Evolutionary conservation across 495 filamentous ascomycete species (phyloP), one percentile per base, ranked within the genome.

Genomic region (Penicillium waksmanii): DNA sequence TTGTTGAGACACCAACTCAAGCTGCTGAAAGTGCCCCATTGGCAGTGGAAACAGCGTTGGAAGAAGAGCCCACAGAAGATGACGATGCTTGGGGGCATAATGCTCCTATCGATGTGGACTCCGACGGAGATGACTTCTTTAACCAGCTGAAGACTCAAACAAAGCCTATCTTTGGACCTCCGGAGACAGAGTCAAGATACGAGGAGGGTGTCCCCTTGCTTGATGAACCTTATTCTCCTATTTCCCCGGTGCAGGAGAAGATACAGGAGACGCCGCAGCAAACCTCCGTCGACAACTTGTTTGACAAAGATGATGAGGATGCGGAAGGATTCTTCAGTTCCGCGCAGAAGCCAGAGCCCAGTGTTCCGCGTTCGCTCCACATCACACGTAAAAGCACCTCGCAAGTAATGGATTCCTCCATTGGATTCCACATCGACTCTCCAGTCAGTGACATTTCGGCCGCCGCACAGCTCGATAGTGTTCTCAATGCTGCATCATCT

Each of bases 111-210:
- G 67, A 74, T 43, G 51, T 74, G 5, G 77, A 77, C 10, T 77
- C 76, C 2, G 78, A 80, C 21, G 73, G 68, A 3, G 77, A 77
- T 44, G 78, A 73, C 18, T 80, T 83, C 51, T 83, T 82, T 55
- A 68, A 77, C 38, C 79, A 83, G 62, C 63, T 81, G 31, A 80
- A 76, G 60, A 74, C 75, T 13, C 77, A 80, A 61, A 79, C 77
- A 7, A 80, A 79, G 49, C 75, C 78, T 10, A 80, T 80, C 10
- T 80, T 75, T 33, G 60, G 72, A 2, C 77, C 76, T 1, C 70
- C 77, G 19, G 77, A 81, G 60, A 62, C 76, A 1, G 79, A 81
- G 43, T 76, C 77, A 15, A 70, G 79, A 56, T 81, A 72, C 50
- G 79, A 82, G 51, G 79, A 82, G 60, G 78, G 79, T 3, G 60